Conservation (phyloP, 2,329 filamentous ascomycete species). For the Aureobasidium sp. region DNA sequence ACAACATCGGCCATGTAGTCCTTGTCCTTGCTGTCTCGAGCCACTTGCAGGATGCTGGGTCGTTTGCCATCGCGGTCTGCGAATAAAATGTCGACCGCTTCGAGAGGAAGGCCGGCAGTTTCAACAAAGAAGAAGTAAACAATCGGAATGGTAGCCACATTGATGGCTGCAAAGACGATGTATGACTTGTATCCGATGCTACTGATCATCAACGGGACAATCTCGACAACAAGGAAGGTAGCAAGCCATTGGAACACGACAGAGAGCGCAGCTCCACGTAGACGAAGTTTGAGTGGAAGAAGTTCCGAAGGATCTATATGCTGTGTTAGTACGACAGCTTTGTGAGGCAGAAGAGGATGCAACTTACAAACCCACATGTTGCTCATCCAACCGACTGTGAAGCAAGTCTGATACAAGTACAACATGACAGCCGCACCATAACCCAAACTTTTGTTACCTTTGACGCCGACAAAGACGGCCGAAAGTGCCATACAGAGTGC, state of each 20-base stretch:
- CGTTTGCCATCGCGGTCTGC: conserved; percentile 16
- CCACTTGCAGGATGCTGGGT: conserved; percentile 1
- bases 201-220: conserved; percentile 52
- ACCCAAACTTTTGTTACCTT: conserved; percentile 23
- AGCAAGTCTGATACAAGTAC: conserved; percentile 42
- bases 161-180: conserved; percentile 69
- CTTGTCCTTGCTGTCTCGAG: not conserved
- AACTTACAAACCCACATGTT: conserved; percentile 27
- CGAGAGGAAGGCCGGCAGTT: conserved; percentile 20
- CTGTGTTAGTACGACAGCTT: not conserved
- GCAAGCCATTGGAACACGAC: conserved; percentile 34
- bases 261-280: conserved; percentile 28
- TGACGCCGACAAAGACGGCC: conserved; percentile 24
- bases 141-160: conserved; percentile 62
- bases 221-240: conserved; percentile 21
- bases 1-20: conserved; percentile 1
- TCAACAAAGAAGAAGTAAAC: conserved; percentile 51
- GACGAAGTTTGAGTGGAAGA: conserved; percentile 27
- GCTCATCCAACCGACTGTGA: conserved; percentile 33
- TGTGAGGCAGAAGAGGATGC: not conserved
- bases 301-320: conserved; percentile 27
- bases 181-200: conserved; percentile 58
- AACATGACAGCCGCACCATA: conserved; percentile 40
- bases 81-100: conserved; percentile 25
- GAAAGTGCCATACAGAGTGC: conserved; percentile 29